phyloP scores from a whole-genome alignment of 75 land plant genomes.

The Ceratopteris richardii region DNA sequence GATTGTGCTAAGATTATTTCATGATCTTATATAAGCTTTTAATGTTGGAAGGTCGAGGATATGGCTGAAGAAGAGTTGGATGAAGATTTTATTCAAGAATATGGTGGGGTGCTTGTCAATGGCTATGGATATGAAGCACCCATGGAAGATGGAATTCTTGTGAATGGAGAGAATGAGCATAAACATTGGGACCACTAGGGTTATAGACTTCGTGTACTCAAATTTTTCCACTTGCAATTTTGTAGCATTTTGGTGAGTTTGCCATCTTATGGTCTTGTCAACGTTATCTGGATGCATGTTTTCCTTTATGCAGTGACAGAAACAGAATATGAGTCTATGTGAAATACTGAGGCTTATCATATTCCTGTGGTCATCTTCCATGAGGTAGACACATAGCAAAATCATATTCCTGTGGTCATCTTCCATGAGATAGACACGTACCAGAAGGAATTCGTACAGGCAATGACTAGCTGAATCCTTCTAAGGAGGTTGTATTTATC shows the following conservation, averaged over 20 bases:
- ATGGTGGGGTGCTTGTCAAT: conserved; percentile 13
- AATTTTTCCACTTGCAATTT: neutral
- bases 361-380: too few relatives aligned
- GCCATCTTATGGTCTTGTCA: neutral
- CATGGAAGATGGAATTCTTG: neutral
- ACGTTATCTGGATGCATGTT: neutral
- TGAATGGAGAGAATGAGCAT: neutral
- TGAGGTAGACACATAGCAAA: too few relatives aligned
- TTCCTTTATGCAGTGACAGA: neutral
- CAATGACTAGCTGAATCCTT: too few relatives aligned
- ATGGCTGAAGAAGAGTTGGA: conserved; percentile 1
- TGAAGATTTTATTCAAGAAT: neutral
- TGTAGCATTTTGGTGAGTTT: neutral
- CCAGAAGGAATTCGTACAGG: too few relatives aligned
- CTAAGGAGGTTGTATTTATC: too few relatives aligned
- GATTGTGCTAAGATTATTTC: neutral
- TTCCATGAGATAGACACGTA: too few relatives aligned
- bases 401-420: too few relatives aligned
- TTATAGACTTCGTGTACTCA: neutral
- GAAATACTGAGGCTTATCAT: too few relatives aligned
- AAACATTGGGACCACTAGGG: neutral
- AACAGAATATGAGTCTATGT: too few relatives aligned
- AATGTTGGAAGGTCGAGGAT: conserved; percentile 1
- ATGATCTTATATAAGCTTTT: neutral
- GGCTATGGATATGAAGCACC: conserved; percentile 5